phyloP scores from a whole-genome alignment of 2,329 filamentous ascomycete species.

The Arthroderma sp. region DNA sequence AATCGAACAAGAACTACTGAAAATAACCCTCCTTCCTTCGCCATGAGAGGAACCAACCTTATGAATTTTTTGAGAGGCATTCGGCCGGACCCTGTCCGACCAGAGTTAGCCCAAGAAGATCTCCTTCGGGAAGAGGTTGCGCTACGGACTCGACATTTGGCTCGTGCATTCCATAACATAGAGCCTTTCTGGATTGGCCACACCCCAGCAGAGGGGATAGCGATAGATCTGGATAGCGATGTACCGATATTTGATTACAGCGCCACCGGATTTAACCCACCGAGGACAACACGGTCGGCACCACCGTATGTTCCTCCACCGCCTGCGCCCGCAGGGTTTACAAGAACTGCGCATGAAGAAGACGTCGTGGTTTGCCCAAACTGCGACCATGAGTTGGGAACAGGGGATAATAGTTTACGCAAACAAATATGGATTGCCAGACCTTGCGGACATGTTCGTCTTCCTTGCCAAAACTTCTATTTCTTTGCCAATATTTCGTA shows the following conservation, averaged over 20 bases:
- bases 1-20: conserved; percentile 9
- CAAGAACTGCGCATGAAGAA: conserved; percentile 58
- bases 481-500: conserved; percentile 5
- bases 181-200: conserved; percentile 17
- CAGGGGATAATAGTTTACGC: conserved; percentile 53
- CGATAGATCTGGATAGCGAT: conserved; percentile 18
- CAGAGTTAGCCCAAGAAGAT: conserved; percentile 5
- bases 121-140: conserved; percentile 15
- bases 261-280: conserved; percentile 26
- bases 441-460: conserved; percentile 70
- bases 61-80: conserved; percentile 9
- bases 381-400: conserved; percentile 71
- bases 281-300: conserved; percentile 12
- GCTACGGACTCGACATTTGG: conserved; percentile 9
- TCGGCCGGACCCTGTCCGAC: background rate
- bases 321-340: conserved; percentile 64
- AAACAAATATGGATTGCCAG: conserved; percentile 89
- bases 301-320: conserved; percentile 47
- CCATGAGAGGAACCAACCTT: conserved; percentile 6
- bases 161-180: conserved; percentile 7
- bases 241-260: conserved; percentile 27
- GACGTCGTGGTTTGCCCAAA: conserved; percentile 70
- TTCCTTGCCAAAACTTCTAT: background rate
- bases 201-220: conserved; percentile 12
- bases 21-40: conserved; percentile 8